A percentile compares a stretch with the other conserved stretches of the same genome.
Evolutionary conservation across 1,139 yeast genomes (phyloP).

Genomic region (Yamadazyma sp.): DNA sequence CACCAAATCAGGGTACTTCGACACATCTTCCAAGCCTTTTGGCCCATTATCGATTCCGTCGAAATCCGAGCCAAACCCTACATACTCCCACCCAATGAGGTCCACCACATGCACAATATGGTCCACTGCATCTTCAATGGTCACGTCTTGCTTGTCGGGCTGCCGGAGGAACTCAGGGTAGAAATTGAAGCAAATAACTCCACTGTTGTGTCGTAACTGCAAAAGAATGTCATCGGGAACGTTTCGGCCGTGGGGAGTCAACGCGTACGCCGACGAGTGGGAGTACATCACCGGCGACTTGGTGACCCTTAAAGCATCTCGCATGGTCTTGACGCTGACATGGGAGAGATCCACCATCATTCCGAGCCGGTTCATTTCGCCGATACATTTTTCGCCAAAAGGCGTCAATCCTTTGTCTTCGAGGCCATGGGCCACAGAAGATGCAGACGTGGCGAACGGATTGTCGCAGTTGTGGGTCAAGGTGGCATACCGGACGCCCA

Average conservation of each 20-base stretch:
- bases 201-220: conserved; percentile 40
- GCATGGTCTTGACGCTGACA: conserved; percentile 52
- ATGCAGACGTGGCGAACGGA: conserved; percentile 56
- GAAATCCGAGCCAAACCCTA: conserved; percentile 58
- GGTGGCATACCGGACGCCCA: conserved; percentile 54
- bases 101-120: conserved; percentile 42
- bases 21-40: conserved; percentile 50
- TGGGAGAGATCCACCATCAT: conserved; percentile 56
- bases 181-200: conserved; percentile 52
- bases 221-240: conserved; percentile 49
- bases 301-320: conserved; percentile 40
- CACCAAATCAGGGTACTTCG: conserved; percentile 52
- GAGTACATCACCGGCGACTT: conserved; percentile 52
- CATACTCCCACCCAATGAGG: conserved; percentile 53
- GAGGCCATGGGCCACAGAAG: conserved; percentile 43
- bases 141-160: conserved; percentile 18
- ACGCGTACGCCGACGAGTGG: conserved; percentile 45
- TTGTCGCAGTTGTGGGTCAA: conserved; percentile 56
- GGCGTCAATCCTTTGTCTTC: conserved; percentile 45
- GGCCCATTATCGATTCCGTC: conserved; percentile 54
- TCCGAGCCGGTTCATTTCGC: conserved; percentile 53
- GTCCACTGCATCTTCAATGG: conserved; percentile 51
- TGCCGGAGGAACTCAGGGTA: conserved; percentile 43
- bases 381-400: conserved; percentile 38
- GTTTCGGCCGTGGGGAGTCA: conserved; percentile 45